phyloP scores from a whole-genome alignment of 2,329 filamentous ascomycete species.

The Scytalidium sp. region DNA sequence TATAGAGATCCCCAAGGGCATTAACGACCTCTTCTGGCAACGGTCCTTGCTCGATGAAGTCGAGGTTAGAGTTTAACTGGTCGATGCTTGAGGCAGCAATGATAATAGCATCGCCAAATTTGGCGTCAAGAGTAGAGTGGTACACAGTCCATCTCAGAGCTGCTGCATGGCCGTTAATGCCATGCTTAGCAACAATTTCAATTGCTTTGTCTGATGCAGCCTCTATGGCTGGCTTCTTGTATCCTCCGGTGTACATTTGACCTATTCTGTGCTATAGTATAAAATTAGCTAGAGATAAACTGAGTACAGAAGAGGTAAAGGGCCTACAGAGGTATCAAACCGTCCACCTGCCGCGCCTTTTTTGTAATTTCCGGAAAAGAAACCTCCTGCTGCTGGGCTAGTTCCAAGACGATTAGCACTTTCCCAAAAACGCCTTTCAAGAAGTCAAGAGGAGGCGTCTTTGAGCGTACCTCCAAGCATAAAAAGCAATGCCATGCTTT shows the following conservation, averaged over 20 bases:
- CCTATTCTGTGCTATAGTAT: too few relatives aligned
- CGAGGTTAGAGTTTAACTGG: conserved; percentile 34
- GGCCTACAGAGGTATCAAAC: too few relatives aligned
- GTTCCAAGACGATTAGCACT: background rate
- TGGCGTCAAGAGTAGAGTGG: conserved; percentile 30
- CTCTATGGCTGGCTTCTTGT: conserved; percentile 26
- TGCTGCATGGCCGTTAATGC: conserved; percentile 35
- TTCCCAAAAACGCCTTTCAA: background rate
- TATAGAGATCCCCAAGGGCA: too few relatives aligned
- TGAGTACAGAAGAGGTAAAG: too few relatives aligned
- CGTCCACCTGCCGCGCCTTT: background rate
- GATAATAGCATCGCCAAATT: conserved; percentile 33
- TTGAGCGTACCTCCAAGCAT: conserved; percentile 70
- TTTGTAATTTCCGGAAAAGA: background rate
- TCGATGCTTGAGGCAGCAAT: conserved; percentile 31
- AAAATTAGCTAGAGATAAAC: too few relatives aligned
- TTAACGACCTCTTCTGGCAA: too few relatives aligned
- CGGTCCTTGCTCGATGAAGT: conserved; percentile 35
- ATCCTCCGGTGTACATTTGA: conserved; percentile 19
- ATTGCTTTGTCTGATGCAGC: conserved; percentile 24
- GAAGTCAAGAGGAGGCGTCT: background rate
- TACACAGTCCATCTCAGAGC: conserved; percentile 38
- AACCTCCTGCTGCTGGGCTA: background rate
- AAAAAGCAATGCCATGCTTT: conserved; percentile 71
- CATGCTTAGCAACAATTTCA: conserved; percentile 27